Evolutionary conservation across 2,329 filamentous ascomycete species (phyloP).

Genomic region (Fusarium napiforme): DNA sequence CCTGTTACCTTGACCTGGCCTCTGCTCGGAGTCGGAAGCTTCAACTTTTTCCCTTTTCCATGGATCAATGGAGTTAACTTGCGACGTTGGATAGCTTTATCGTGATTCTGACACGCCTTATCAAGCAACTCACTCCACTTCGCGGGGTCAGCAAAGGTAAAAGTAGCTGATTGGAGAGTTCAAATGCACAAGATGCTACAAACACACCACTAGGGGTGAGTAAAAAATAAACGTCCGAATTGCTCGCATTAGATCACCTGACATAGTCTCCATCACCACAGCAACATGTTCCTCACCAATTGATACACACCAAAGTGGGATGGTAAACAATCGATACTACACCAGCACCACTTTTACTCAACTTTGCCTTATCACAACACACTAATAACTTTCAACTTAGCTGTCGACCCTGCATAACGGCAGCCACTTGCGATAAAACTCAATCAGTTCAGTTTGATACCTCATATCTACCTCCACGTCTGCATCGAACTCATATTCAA

Average conservation of each 20-base stretch:
- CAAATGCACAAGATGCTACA: background rate
- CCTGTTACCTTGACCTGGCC: conserved; percentile 18
- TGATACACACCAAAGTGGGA: conserved; percentile 24
- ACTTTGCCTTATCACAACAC: conserved; percentile 19
- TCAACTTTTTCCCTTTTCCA: conserved; percentile 20
- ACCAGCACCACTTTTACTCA: conserved; percentile 24
- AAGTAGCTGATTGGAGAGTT: conserved; percentile 28
- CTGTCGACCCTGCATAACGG: conserved; percentile 10
- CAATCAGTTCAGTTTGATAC: conserved; percentile 1
- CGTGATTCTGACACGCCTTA: conserved; percentile 27
- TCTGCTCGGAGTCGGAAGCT: conserved; percentile 33
- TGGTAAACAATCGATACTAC: conserved; percentile 42
- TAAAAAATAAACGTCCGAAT: background rate
- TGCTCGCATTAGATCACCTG: conserved; percentile 34
- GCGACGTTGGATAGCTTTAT: conserved; percentile 40
- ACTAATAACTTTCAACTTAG: conserved; percentile 28
- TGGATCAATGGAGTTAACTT: conserved; percentile 22
- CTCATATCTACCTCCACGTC: background rate
- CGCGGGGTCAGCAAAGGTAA: conserved; percentile 37
- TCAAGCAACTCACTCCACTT: conserved; percentile 32
- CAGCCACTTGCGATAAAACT: conserved; percentile 6
- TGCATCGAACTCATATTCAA: background rate
- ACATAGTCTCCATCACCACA: conserved; percentile 6
- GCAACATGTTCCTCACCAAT: conserved; percentile 8
- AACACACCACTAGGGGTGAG: conserved; percentile 25